Evolutionary conservation across 129 eudicot genomes (phyloP), one percentile per base, ranked within the genome.

Genomic region (Flaveria brownii): DNA sequence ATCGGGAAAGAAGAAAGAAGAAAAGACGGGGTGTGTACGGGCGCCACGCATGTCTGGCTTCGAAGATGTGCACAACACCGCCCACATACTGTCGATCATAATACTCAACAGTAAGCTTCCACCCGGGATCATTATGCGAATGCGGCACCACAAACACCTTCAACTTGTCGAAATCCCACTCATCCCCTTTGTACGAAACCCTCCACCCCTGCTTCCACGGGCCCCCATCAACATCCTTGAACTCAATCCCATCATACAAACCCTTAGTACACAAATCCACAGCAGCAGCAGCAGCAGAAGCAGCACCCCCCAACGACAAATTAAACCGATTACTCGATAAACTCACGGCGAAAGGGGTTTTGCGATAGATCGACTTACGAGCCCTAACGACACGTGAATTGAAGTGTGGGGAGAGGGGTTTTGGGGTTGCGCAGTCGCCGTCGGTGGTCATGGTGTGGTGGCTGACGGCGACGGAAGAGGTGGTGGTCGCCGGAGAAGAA

Each of bases 181-280:
- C 99, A 39, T 91, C 55, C 10, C 96, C 99, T 41, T 83, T 87
- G 17, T 91, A 95, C 25, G 47, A 20, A 72, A 95, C 99, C 81
- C 83, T 81, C 99, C 99, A 91, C 33, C 99, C 99, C 80, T 95
- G 99, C 71, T 86, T 95, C 97, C 99, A 95, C 0, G 97, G 88
- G 45, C 99, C 99, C 14, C 99, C 99, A 60, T 83, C 94, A 16
- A 69, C 89, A 23, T 95, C 99, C 60, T 51, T 17, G 61, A 95
- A 95, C 77, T 91, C 88, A 68, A 95, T 89, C 91, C 79, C 89
- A 54, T 95, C 97, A 64, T 95, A 95, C 86, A 95, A 79, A 13
- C 74, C 89, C 73, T 95, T 95, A 0, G 97, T 91, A 14, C 94
- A 91, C 1, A 95, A 75, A 73, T 95, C 99, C 12, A 94, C 98